Evolutionary conservation across 2,329 filamentous ascomycete species (phyloP).

Genomic region (Nemania serpens): DNA sequence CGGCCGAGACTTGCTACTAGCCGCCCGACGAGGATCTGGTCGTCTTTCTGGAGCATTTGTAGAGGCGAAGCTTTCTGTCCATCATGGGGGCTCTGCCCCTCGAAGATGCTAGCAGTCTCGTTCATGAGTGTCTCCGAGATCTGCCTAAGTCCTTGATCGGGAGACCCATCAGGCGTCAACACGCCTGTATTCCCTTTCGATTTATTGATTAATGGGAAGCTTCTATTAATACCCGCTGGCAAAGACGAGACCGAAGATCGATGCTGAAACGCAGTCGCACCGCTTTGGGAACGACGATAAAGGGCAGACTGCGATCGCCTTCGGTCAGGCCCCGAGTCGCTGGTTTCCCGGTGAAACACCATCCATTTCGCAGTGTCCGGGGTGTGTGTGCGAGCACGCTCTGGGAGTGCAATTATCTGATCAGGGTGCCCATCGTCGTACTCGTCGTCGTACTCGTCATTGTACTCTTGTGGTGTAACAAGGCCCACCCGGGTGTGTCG

Average conservation of each 20-base stretch:
- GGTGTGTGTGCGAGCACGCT: slow-evolving; percentile 39
- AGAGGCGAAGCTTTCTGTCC: slow-evolving; percentile 47
- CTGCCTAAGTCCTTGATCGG: slow-evolving; percentile 53
- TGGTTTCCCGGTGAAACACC: slow-evolving; percentile 33
- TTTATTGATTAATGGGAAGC: slow-evolving; percentile 65
- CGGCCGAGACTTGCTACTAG: slow-evolving; percentile 63
- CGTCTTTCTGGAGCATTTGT: slow-evolving; percentile 56
- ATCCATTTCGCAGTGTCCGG: slow-evolving; percentile 40
- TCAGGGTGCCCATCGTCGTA: slow-evolving; percentile 33
- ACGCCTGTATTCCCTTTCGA: slow-evolving; percentile 52
- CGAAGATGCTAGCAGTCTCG: slow-evolving; percentile 51
- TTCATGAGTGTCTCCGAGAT: slow-evolving; percentile 55
- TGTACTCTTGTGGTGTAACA: slow-evolving; percentile 28
- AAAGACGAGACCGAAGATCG: slow-evolving; percentile 62
- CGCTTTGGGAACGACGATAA: slow-evolving; percentile 50
- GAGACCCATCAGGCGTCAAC: slow-evolving; percentile 54
- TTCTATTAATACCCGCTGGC: slow-evolving; percentile 63
- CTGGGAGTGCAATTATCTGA: slow-evolving; percentile 28
- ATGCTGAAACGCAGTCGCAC: slow-evolving; percentile 49
- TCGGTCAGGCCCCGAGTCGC: slow-evolving; percentile 35
- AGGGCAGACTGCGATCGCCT: slow-evolving; percentile 42
- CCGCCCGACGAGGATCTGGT: slow-evolving; percentile 63
- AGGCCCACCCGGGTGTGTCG: slow-evolving; percentile 36
- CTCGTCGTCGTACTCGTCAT: slow-evolving; percentile 17
- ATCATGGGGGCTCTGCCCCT: slow-evolving; percentile 40